phyloP scores from a whole-genome alignment of 2,329 filamentous ascomycete species.

The Fusarium nisikadoi region DNA sequence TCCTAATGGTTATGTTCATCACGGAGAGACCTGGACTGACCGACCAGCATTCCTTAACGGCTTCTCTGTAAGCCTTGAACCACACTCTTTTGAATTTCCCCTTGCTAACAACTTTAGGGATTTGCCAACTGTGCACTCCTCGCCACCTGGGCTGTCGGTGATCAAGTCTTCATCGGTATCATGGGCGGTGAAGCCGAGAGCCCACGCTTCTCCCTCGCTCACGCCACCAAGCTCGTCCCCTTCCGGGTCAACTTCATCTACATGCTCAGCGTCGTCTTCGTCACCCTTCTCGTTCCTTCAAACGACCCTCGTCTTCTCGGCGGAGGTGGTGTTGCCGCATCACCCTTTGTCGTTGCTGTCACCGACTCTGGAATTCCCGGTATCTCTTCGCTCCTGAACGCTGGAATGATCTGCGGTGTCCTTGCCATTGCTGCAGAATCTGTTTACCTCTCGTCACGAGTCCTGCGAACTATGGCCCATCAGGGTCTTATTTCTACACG shows the following conservation, averaged over 20 bases:
- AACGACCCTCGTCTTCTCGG: conserved; percentile 28
- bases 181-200: conserved; percentile 37
- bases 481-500: conserved; percentile 9
- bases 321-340: conserved; percentile 21
- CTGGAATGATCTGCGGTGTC: conserved; percentile 35
- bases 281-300: conserved; percentile 28
- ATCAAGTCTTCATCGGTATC: conserved; percentile 40
- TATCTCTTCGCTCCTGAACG: conserved; percentile 30
- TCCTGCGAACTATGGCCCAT: conserved; percentile 30
- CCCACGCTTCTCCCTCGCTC: conserved; percentile 29
- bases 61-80: conserved; percentile 11
- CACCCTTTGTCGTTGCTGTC: conserved; percentile 32
- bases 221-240: conserved; percentile 36
- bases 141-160: conserved; percentile 36
- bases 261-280: conserved; percentile 34
- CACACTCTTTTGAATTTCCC: rapidly evolving
- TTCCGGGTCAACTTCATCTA: conserved; percentile 35
- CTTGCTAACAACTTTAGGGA: conserved; percentile 2
- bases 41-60: conserved; percentile 21
- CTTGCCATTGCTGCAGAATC: conserved; percentile 30
- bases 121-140: conserved; percentile 35
- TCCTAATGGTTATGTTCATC: conserved; percentile 4
- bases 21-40: conserved; percentile 21
- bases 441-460: conserved; percentile 24
- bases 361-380: conserved; percentile 25